Evolutionary conservation across 495 filamentous ascomycete genomes (phyloP).

Genomic region (Trichoderma virens): DNA sequence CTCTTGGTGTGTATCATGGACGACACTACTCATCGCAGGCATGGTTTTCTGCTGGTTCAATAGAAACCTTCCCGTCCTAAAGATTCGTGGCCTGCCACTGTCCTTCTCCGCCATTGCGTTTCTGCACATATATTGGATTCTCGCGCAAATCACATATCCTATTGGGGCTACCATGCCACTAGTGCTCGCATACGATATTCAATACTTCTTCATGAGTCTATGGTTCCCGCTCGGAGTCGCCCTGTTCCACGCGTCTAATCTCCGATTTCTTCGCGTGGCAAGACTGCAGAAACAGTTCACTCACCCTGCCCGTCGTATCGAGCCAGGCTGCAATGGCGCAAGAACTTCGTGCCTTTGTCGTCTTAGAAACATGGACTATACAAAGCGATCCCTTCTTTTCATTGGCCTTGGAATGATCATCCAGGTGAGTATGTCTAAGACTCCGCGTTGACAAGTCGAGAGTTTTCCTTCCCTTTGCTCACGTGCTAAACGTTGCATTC

Average conservation of each 20-base stretch:
- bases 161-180: constrained; percentile 43
- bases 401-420: constrained; percentile 37
- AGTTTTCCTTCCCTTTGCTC: neutral
- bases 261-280: constrained; percentile 48
- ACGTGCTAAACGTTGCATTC: constrained; percentile 10
- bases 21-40: constrained; percentile 38
- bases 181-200: constrained; percentile 48
- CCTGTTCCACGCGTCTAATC: constrained; percentile 56
- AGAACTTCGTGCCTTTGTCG: constrained; percentile 20
- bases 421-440: constrained; percentile 27
- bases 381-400: constrained; percentile 28
- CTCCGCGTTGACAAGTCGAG: neutral
- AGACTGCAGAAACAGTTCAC: constrained; percentile 33
- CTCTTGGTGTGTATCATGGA: constrained; percentile 41
- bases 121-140: constrained; percentile 51
- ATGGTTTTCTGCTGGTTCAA: constrained; percentile 41
- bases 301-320: constrained; percentile 18
- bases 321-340: constrained; percentile 17
- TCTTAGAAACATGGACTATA: constrained; percentile 29
- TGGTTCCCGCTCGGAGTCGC: constrained; percentile 56
- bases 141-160: constrained; percentile 50
- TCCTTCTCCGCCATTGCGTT: constrained; percentile 44
- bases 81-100: constrained; percentile 49
- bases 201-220: constrained; percentile 63
- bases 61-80: constrained; percentile 45